Evolutionary conservation across 495 filamentous ascomycete species (phyloP), one percentile per base, ranked within the genome.

Genomic region (Penicillium parvum): DNA sequence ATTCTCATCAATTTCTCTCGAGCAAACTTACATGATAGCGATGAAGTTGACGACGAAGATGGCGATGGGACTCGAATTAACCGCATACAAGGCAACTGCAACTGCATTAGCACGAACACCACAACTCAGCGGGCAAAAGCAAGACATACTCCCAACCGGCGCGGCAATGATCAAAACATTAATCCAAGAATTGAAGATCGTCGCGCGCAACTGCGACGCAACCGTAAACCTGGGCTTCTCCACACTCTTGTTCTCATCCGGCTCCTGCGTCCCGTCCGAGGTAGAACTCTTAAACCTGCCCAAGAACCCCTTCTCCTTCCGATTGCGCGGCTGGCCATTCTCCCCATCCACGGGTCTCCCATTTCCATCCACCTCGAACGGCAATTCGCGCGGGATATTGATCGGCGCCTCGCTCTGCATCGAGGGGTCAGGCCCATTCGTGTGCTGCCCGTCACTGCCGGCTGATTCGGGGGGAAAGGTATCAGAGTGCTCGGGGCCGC

Each of bases 1-100:
- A n/a, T n/a, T n/a, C n/a, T n/a, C n/a, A n/a, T n/a, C n/a, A n/a
- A n/a, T n/a, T n/a, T n/a, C n/a, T n/a, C n/a, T n/a, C n/a, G n/a
- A n/a, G n/a, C n/a, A n/a, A n/a, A n/a, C n/a, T n/a, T n/a, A n/a
- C n/a, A 95, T 75, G 47, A 95, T 95, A 26, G 88, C 88, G 47
- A 92, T 77, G 57, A 95, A 95, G 65, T 95, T 95, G 52, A 92
- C 74, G 18, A 85, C 77, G 55, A 95, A 95, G n/a, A 90, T 75
- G 10, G n/a, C n/a, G n/a, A n/a, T n/a, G n/a, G n/a, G n/a, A n/a
- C n/a, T n/a, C n/a, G n/a, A n/a, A n/a, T n/a, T n/a, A n/a, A n/a
- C n/a, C n/a, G n/a, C n/a, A n/a, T n/a, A n/a, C n/a, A n/a, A n/a
- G n/a, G n/a, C n/a, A n/a, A n/a, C n/a, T n/a, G n/a, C n/a, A n/a